Evolutionary conservation across 345 rosid species (phyloP).

Genomic region (Dipteronia dyeriana): DNA sequence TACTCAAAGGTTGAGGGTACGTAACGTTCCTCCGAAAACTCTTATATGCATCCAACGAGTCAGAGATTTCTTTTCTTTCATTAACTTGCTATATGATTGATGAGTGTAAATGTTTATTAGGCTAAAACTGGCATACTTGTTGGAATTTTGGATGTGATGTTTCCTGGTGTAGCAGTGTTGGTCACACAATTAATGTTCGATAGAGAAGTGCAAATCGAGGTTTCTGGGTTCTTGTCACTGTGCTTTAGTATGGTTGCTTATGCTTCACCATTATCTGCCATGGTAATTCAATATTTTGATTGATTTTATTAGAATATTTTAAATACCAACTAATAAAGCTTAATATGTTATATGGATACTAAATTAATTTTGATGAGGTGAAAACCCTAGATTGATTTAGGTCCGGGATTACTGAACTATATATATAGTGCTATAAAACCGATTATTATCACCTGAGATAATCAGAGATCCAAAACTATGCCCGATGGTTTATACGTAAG

Average conservation of each 20-base stretch:
- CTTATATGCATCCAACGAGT: neutral
- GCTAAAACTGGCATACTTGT: constrained; percentile 42
- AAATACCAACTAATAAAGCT: neutral
- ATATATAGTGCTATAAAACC: too few relatives aligned
- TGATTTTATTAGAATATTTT: too few relatives aligned
- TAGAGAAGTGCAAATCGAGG: constrained; percentile 44
- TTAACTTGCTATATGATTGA: neutral
- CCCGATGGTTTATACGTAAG: too few relatives aligned
- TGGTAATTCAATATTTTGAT: constrained; percentile 42
- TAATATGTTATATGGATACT: too few relatives aligned
- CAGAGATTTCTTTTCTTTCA: neutral
- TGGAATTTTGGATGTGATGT: constrained; percentile 51
- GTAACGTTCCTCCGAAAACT: neutral
- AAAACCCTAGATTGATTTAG: too few relatives aligned
- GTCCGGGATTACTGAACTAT: too few relatives aligned
- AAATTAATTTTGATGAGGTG: too few relatives aligned
- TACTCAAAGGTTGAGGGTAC: constrained; percentile 46
- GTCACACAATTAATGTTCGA: constrained; percentile 40
- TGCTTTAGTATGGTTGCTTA: constrained; percentile 61
- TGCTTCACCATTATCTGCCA: constrained; percentile 80
- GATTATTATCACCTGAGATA: too few relatives aligned
- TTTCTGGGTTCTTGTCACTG: constrained; percentile 58
- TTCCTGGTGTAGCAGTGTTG: constrained; percentile 47
- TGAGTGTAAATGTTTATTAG: constrained; percentile 11
- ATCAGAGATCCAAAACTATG: too few relatives aligned